Base-by-base conservation (phyloP, 2,329 filamentous ascomycete genomes). In the Endoconidiophora polonica region DNA sequence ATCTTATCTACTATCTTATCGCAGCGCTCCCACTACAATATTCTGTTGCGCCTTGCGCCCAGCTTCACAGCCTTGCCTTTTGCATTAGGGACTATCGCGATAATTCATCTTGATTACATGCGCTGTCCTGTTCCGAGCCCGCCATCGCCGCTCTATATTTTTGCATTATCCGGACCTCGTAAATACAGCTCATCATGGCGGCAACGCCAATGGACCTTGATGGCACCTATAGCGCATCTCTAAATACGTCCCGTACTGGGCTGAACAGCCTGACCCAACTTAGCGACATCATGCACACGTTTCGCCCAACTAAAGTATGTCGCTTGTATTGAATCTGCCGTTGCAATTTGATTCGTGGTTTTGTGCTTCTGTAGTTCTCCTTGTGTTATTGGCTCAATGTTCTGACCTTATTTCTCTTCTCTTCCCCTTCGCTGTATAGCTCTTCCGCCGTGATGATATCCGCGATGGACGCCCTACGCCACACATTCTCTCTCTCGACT, bases 401-500 rank as follows among this genome's bases (percentile, higher is more conserved):
- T 33, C 26, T 18, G 10, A 12, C 16, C 40, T 12, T 12, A 2
- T 9, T 1, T 38, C 16, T 18, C 16, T 18, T 18, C 16, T 18
- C 16, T 18, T 18, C 16, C 16, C 4, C 22, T 5, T 14, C 36
- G 26, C 46, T 48, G 22, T 23, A 16, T 38, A 79, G 72, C 72
- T 80, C 16, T 81, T 83, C 57, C 70, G 69, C 43, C 71, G 76
- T 52, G 70, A 77, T 40, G 72, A 76, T 54, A 57, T 69, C 39
- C 75, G 73, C 57, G 72, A 73, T 44, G 65, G 65, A 52, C 66
- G 68, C 52, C 64, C 70, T 7, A 68, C 71, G 46, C 77, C 80
- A 3, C 73, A 79, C 56, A 78, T 95, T 53, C 83, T 91, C 6
- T 96, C 90, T 1, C 77, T 98, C 58, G 90, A 98, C 68, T 98